Base-by-base conservation (phyloP, 1,139 yeast genomes). In the Kodamaea fungicola region DNA sequence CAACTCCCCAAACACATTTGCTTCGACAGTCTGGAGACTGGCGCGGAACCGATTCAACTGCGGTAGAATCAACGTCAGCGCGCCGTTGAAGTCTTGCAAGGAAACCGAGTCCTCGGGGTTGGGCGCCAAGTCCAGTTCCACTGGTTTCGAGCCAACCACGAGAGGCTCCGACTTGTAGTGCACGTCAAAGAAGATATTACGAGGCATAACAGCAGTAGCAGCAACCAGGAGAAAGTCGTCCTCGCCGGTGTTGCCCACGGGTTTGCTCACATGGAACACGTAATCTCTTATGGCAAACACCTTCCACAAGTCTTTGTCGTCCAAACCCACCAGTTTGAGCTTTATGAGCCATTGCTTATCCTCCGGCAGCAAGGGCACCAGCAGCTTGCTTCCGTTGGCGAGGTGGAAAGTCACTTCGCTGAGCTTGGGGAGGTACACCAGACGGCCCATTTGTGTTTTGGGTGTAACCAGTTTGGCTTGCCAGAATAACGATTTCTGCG, bases 271-370 rank as follows among this genome's bases (percentile, higher is more conserved):
- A 42, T 81, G 76, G 47, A 64, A 71, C 6, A 89, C 74, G 49
- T 88, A 86, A 31, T 81, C 82, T 40, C 90, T 68, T 36, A 88
- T 53, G 7, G 76, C 75, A 27, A 80, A 78, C 6, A 92, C 64
- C 58, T 90, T 92, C 97, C 97, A 90, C 16, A 87, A 53, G 36
- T 89, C 95, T 9, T 68, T 72, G 12, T 79, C 85, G 12, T 70
- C 73, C 33, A 90, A 63, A 0, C 97, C 97, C 12, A 85, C 69
- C 2, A 82, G 71, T 37, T 78, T 75, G 35, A 92, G 63, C 44
- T 82, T 78, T 26, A 76, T 76, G 13, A 88, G 62, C 89, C 95
- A 88, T 31, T 76, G 75, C 44, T 78, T 76, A 57, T 92, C 98
- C 41, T 83, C 92, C 2, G 73, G 67, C 9, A 79, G 75, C 16